phyloP scores from a whole-genome alignment of 441 rosid species.

The Gossypium trilobum region DNA sequence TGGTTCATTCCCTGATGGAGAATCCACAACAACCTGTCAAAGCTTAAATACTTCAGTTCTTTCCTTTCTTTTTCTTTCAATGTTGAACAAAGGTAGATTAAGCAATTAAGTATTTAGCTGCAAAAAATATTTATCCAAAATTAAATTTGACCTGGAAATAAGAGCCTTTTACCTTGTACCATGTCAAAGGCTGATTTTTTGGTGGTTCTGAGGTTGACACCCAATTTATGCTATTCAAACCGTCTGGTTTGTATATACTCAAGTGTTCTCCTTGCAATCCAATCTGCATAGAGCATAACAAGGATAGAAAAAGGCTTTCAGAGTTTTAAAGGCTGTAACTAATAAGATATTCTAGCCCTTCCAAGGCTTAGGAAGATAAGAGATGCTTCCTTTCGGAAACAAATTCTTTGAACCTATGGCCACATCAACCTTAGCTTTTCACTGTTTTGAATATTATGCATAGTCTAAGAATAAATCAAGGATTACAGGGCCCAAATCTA shows the following conservation, averaged over 20 bases:
- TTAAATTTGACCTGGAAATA: slow-evolving; percentile 2
- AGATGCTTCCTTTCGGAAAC: not conserved
- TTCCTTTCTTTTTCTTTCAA: not conserved
- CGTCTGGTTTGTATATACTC: slow-evolving; percentile 50
- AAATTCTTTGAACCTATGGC: not conserved
- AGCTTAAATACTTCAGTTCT: slow-evolving; percentile 8
- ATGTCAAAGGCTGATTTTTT: slow-evolving; percentile 64
- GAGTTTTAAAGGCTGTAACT: not conserved
- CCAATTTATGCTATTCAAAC: slow-evolving; percentile 45
- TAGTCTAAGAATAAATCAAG: not conserved
- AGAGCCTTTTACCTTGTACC: slow-evolving; percentile 64
- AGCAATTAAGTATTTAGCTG: not conserved
- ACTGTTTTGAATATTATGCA: not conserved
- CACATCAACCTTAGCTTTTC: not conserved
- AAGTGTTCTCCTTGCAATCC: slow-evolving; percentile 76
- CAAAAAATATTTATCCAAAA: not conserved
- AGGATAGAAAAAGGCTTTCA: slow-evolving; percentile 11
- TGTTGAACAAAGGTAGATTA: not conserved
- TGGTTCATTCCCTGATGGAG: slow-evolving; percentile 81
- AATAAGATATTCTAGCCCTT: not conserved
- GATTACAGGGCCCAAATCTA: not conserved
- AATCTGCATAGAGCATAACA: slow-evolving; percentile 37
- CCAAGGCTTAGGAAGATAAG: not conserved
- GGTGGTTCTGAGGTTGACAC: slow-evolving; percentile 57
- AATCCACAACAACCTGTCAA: slow-evolving; percentile 54